Evolutionary conservation across 306 rosid genomes (phyloP), one percentile per base, ranked within the genome.

Genomic region (Rubus idaeus): DNA sequence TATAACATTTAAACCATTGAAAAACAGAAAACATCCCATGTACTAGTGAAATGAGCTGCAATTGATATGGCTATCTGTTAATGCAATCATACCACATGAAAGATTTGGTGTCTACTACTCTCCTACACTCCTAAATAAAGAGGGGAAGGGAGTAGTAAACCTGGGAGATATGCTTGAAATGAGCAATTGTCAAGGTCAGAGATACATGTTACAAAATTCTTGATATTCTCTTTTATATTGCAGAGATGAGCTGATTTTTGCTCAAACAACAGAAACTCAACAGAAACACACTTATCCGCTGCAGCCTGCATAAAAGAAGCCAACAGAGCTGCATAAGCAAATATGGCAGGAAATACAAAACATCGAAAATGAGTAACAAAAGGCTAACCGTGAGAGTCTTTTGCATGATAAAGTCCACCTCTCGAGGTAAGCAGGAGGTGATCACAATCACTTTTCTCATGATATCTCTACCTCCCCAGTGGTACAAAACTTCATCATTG

Each of bases 171-270:
- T 63, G 81, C 80, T 73, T 88, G 91, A 79, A 89, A 82, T 62
- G 94, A 86, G 86, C 93, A 91, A 79, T 90, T 88, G 62, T 84
- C 97, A 39, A 89, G 78, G 77, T 84, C 90, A 76, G 95, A 91
- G 17, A 67, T 20, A 23, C 71, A 42, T 1, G 17, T 42, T 23
- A 83, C 78, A 40, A 89, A 88, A 76, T 74, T 86, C 77, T 84
- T 83, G 37, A 87, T 51, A 84, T 60, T 86, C 84, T 81, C 87
- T 45, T 86, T 87, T 1, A 53, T 57, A 70, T 83, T 83, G 41
- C 55, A 82, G 76, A 91, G 84, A 83, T 91, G 95, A 50, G 85
- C 76, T 46, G 93, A 89, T 70, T 82, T 88, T 58, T 75, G 90
- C 84, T 91, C 89, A 86, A 91, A 84, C 63, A 88, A 80, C 50